Conservation (phyloP, 495 filamentous ascomycete species). For the Sporormia fimetaria region DNA sequence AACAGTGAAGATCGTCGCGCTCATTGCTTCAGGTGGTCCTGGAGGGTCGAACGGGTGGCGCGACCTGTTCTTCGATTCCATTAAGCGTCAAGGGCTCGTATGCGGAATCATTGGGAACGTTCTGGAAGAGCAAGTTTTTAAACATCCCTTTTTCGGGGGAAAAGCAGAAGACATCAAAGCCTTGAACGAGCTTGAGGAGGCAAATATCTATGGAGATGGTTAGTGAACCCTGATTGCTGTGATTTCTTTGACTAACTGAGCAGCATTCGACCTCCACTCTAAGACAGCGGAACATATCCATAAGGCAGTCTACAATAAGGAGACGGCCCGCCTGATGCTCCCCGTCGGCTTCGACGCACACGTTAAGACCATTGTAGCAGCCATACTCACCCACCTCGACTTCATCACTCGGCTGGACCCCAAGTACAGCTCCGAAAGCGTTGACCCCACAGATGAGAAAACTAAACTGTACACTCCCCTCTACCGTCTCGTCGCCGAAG, state of each 20-base stretch:
- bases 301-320: neutral
- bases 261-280: slow-evolving; percentile 15
- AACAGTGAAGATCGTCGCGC: slow-evolving; percentile 10
- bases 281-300: slow-evolving; percentile 3
- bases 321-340: neutral
- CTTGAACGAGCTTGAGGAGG: slow-evolving; percentile 2
- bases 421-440: neutral
- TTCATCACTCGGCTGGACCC: slow-evolving; percentile 6
- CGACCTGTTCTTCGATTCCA: slow-evolving; percentile 6
- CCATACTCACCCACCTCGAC: slow-evolving; percentile 7
- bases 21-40: slow-evolving; percentile 19
- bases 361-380: neutral
- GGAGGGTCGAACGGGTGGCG: slow-evolving; percentile 12
- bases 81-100: slow-evolving; percentile 10
- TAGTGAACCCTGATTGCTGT: too few species aligned
- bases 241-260: too few species aligned
- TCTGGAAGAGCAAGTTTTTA: slow-evolving; percentile 18
- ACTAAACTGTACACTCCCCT: neutral
- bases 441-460: neutral
- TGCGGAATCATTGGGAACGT: slow-evolving; percentile 17
- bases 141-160: slow-evolving; percentile 13
- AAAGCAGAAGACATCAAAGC: neutral
- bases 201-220: slow-evolving; percentile 10
- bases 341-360: slow-evolving; percentile 10
- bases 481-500: slow-evolving; percentile 5